phyloP scores from a whole-genome alignment of 129 eudicot species.

The Helianthus annuus region DNA sequence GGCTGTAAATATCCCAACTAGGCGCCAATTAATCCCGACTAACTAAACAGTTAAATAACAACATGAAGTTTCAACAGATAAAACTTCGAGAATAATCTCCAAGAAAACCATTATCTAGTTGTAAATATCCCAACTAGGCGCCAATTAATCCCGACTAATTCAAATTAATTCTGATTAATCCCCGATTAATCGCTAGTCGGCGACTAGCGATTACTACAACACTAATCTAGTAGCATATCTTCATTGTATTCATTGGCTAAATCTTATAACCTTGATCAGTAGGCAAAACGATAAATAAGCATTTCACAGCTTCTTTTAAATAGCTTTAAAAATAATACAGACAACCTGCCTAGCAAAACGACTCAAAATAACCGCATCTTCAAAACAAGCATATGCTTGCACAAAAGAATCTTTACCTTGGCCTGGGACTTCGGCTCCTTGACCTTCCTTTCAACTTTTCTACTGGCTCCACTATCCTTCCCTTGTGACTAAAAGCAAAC shows the following conservation, averaged over 20 bases:
- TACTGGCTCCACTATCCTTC: slow-evolving; percentile 71
- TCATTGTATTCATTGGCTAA: not conserved
- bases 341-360: not conserved
- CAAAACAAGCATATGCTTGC: slow-evolving; percentile 1
- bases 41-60: too few relatives aligned
- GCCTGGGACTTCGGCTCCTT: slow-evolving; percentile 93
- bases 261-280: not conserved
- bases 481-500: slow-evolving; percentile 57
- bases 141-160: too few relatives aligned
- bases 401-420: slow-evolving; percentile 53
- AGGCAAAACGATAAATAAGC: not conserved
- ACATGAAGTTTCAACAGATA: too few relatives aligned
- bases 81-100: not conserved
- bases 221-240: not conserved
- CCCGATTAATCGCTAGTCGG: too few relatives aligned
- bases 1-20: not conserved
- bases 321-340: not conserved
- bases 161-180: too few relatives aligned
- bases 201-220: too few relatives aligned
- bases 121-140: not conserved
- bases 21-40: too few relatives aligned
- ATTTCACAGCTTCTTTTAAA: not conserved
- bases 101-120: not conserved
- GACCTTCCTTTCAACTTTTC: slow-evolving; percentile 64
- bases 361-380: not conserved